These are phyloP conservation scores for Decorospora gaudefroyi DNA, from an alignment of 2,329 filamentous ascomycete genomes.

Conservation along the genomic window DNA sequence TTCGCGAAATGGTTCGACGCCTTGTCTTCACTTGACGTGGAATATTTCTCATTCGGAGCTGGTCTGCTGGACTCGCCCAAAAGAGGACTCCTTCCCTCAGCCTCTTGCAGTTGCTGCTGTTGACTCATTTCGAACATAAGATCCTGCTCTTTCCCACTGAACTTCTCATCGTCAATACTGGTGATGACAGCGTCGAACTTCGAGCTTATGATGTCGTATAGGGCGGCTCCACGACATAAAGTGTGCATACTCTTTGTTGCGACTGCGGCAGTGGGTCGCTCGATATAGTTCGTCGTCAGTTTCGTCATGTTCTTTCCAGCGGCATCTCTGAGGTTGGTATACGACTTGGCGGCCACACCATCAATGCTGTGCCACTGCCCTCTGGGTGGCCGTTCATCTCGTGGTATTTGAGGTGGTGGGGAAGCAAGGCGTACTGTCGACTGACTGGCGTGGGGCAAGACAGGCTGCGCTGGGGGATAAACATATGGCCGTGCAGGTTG, in stretches of 20 bases:
- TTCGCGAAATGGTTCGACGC: slow-evolving; percentile 64
- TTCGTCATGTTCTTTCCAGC: slow-evolving; percentile 34
- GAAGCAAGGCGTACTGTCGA: slow-evolving; percentile 31
- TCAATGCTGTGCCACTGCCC: slow-evolving; percentile 39
- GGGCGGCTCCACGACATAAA: slow-evolving; percentile 48
- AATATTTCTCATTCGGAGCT: slow-evolving; percentile 20
- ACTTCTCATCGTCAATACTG: slow-evolving; percentile 68
- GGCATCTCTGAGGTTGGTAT: slow-evolving; percentile 33
- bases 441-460: slow-evolving; percentile 24
- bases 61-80: slow-evolving; percentile 18
- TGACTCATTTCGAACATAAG: slow-evolving; percentile 45
- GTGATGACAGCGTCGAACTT: slow-evolving; percentile 72
- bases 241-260: slow-evolving; percentile 44
- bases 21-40: slow-evolving; percentile 22
- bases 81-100: slow-evolving; percentile 23
- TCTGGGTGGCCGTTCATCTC: slow-evolving; percentile 30
- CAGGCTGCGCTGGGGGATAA: slow-evolving; percentile 20
- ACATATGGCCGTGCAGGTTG: slow-evolving; percentile 22
- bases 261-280: slow-evolving; percentile 36
- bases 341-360: slow-evolving; percentile 38
- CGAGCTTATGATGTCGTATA: slow-evolving; percentile 64
- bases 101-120: slow-evolving; percentile 20
- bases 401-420: slow-evolving; percentile 22
- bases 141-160: slow-evolving; percentile 59
- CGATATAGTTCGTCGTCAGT: slow-evolving; percentile 37